Base-by-base conservation (phyloP, 306 rosid species). In the Fagus sylvatica region DNA sequence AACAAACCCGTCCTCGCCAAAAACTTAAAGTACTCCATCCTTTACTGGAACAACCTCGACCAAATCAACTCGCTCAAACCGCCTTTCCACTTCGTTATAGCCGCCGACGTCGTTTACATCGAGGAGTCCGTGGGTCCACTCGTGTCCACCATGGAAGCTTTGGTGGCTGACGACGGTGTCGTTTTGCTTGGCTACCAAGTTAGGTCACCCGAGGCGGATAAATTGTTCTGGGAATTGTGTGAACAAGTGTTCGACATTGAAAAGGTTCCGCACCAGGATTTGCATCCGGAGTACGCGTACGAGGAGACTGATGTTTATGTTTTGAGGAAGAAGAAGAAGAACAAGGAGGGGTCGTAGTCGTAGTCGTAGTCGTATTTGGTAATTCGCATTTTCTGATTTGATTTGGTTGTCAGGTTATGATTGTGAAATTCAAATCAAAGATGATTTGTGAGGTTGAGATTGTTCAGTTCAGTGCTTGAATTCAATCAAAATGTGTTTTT, bases 51-150 rank as follows among this genome's bases (percentile, higher is more conserved):
- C 82, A 92, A 90, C 46, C 59, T 43, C 5, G 78, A 77, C 32
- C 97, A 92, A 82, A 88, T 91, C 43, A 36, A 54, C 10, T 75
- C 97, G 2, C 87, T 90, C 0, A 88, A 82, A 37, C 97, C 90
- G 0, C 95, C 93, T 0, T 92, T 85, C 72, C 92, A 92, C 75
- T 34, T 84, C 54, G 90, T 92, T 1, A 30, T 94, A 13, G 94
- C 97, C 2, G 83, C 96, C 7, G 97, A 92, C 73, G 94, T 94
- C 53, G 98, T 94, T 62, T 94, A 94, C 73, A 92, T 94, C 3
- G 91, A 88, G 79, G 97, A 94, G 74, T 72, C 93, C 1, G 91
- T 94, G 13, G 92, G 85, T 9, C 80, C 72, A 0, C 64, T 94
- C 1, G 67, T 94, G 17, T 81, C 86, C 4, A 85, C 95, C 49